These are phyloP conservation scores for Starmerella gropengiesseri DNA, from an alignment of 805 yeast genomes.

Conservation along the genomic window DNA sequence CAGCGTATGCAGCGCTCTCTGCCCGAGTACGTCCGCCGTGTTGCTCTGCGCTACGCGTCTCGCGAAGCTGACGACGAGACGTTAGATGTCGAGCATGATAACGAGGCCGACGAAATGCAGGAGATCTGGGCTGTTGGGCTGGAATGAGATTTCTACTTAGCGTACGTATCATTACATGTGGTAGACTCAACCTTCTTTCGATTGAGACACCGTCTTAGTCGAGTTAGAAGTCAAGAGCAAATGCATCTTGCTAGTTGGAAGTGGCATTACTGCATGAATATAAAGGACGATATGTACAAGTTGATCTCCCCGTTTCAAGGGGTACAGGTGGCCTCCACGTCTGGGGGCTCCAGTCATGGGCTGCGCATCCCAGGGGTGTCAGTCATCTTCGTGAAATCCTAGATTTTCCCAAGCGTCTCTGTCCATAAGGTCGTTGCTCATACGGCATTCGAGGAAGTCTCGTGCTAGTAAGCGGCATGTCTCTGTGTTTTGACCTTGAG, in stretches of 20 bases:
- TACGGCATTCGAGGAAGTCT: conserved; percentile 70
- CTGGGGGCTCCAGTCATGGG: too few relatives aligned
- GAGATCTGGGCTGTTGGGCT: conserved; percentile 20
- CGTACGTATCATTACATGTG: neutral
- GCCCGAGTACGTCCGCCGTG: conserved; percentile 81
- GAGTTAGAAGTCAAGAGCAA: too few relatives aligned
- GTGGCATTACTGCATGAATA: neutral
- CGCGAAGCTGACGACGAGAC: conserved; percentile 81
- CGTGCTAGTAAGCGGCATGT: conserved; percentile 81
- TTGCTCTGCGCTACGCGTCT: conserved; percentile 71
- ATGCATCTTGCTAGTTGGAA: too few relatives aligned
- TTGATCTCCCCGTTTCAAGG: neutral
- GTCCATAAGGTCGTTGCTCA: conserved; percentile 65
- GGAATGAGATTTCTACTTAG: conserved; percentile 3
- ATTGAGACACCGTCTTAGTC: too few relatives aligned
- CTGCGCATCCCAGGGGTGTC: too few relatives aligned
- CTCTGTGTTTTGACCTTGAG: conserved; percentile 77
- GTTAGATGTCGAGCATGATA: conserved; percentile 63
- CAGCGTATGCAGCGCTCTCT: conserved; percentile 46
- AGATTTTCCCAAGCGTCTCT: conserved; percentile 48
- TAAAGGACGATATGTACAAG: neutral
- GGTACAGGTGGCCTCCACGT: too few relatives aligned
- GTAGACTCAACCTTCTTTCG: neutral
- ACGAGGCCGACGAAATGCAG: conserved; percentile 51
- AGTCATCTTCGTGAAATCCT: conserved; percentile 31